These are phyloP conservation scores for Epichloe elymi DNA, from an alignment of 2,329 filamentous ascomycete genomes.

Conservation along the genomic window DNA sequence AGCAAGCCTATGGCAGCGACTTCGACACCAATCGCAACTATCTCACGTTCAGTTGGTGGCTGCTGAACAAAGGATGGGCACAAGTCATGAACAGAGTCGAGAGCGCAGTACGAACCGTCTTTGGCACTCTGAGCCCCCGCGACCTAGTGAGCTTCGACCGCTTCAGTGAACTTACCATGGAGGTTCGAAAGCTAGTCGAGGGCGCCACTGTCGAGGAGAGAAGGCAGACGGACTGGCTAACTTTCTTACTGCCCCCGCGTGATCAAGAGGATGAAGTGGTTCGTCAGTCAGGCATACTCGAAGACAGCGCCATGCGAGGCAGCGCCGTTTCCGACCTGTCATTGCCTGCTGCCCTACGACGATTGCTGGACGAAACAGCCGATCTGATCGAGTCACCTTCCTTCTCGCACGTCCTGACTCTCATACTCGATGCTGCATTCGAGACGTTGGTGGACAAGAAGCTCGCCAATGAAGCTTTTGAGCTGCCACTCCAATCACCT, in stretches of 20 bases:
- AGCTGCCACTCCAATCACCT: conserved; percentile 25
- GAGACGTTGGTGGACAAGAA: conserved; percentile 72
- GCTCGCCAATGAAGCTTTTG: conserved; percentile 67
- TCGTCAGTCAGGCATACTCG: conserved; percentile 67
- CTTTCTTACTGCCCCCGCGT: conserved; percentile 66
- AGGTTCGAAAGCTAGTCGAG: conserved; percentile 77
- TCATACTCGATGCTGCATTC: conserved; percentile 79
- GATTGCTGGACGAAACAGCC: conserved; percentile 86
- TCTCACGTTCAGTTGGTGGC: conserved; percentile 95
- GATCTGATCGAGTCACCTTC: conserved; percentile 90
- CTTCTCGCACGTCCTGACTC: conserved; percentile 74
- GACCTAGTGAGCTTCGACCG: conserved; percentile 74
- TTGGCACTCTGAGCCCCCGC: conserved; percentile 76
- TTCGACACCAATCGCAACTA: conserved; percentile 95
- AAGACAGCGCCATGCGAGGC: conserved; percentile 28
- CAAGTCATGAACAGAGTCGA: conserved; percentile 72
- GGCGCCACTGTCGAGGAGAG: conserved; percentile 35
- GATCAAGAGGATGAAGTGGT: conserved; percentile 76
- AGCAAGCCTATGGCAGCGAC: conserved; percentile 78
- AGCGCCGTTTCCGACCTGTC: conserved; percentile 28
- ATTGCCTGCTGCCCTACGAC: conserved; percentile 52
- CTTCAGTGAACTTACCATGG: conserved; percentile 66
- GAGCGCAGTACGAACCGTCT: conserved; percentile 75
- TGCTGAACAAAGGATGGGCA: conserved; percentile 81
- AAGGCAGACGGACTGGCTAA: conserved; percentile 54